These are phyloP conservation scores for Thielaviopsis euricoi DNA, from an alignment of 2,329 filamentous ascomycete genomes.

Conservation along the genomic window DNA sequence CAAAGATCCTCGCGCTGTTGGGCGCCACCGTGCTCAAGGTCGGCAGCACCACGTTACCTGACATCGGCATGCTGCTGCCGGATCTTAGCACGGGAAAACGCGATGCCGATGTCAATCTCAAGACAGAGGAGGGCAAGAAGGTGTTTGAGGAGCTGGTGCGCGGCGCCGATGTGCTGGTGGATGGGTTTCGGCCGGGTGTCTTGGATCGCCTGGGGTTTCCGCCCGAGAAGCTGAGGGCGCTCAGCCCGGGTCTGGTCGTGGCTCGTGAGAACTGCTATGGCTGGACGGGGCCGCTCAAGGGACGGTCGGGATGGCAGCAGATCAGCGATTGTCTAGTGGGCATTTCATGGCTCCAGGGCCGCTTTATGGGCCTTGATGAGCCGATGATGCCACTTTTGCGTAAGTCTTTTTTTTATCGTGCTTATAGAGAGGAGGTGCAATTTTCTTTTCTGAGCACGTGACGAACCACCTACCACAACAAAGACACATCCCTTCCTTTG, in stretches of 20 bases:
- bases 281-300: conserved; percentile 30
- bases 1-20: conserved; percentile 55
- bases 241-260: conserved; percentile 31
- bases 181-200: conserved; percentile 53
- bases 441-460: conserved; percentile 15
- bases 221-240: conserved; percentile 17
- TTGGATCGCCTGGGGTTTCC: conserved; percentile 21
- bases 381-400: conserved; percentile 50
- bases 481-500: too few species aligned
- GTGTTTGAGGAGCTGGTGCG: conserved; percentile 42
- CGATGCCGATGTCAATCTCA: conserved; percentile 45
- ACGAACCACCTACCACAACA: too few species aligned
- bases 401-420: conserved; percentile 19
- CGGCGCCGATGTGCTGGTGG: conserved; percentile 46
- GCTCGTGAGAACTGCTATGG: conserved; percentile 60
- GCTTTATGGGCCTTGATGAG: conserved; percentile 42
- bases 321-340: conserved; percentile 46
- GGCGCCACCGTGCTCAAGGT: conserved; percentile 60
- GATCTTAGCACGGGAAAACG: conserved; percentile 60
- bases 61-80: conserved; percentile 57
- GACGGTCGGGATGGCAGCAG: conserved; percentile 53
- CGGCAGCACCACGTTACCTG: conserved; percentile 49
- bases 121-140: conserved; percentile 32
- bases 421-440: neutral
- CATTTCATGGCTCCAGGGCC: conserved; percentile 44